Evolutionary conservation across 2,329 filamentous ascomycete genomes (phyloP).

Genomic region (Incumbomyces lentus): DNA sequence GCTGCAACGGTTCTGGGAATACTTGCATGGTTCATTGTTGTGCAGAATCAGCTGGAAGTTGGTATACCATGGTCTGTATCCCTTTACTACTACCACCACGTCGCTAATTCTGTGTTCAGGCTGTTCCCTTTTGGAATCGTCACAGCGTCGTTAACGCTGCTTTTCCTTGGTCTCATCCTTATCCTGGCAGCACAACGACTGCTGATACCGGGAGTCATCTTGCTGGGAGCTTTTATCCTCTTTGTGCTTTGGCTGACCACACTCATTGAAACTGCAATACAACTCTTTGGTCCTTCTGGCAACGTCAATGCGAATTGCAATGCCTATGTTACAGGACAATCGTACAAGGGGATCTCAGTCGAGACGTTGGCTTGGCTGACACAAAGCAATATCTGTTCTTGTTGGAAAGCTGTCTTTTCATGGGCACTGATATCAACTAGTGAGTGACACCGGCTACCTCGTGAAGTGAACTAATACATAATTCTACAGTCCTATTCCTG

Average conservation of each 20-base stretch:
- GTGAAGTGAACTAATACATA: not conserved
- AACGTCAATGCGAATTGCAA: constrained; percentile 52
- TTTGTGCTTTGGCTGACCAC: constrained; percentile 52
- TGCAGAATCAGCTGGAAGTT: constrained; percentile 45
- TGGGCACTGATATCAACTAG: constrained; percentile 49
- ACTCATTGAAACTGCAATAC: constrained; percentile 52
- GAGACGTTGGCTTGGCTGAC: constrained; percentile 53
- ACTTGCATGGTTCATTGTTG: constrained; percentile 49
- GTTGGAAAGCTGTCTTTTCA: constrained; percentile 53
- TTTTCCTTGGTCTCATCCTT: constrained; percentile 50
- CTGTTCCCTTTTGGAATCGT: constrained; percentile 55
- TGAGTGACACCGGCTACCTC: not conserved
- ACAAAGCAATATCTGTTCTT: constrained; percentile 53
- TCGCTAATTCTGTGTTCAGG: constrained; percentile 31
- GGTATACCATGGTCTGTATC: constrained; percentile 49
- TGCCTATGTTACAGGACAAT: constrained; percentile 42
- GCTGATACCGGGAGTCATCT: constrained; percentile 49
- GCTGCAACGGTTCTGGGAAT: constrained; percentile 50
- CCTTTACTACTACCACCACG: not conserved
- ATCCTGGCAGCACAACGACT: constrained; percentile 46
- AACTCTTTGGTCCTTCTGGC: constrained; percentile 46
- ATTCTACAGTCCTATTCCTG: constrained; percentile 46
- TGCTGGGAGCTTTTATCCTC: constrained; percentile 51
- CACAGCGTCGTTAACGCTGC: constrained; percentile 44
- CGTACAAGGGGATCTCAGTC: constrained; percentile 37